Evolutionary conservation across 345 rosid species (phyloP), one percentile per base, ranked within the genome.

Genomic region (Orychophragmus violaceus): DNA sequence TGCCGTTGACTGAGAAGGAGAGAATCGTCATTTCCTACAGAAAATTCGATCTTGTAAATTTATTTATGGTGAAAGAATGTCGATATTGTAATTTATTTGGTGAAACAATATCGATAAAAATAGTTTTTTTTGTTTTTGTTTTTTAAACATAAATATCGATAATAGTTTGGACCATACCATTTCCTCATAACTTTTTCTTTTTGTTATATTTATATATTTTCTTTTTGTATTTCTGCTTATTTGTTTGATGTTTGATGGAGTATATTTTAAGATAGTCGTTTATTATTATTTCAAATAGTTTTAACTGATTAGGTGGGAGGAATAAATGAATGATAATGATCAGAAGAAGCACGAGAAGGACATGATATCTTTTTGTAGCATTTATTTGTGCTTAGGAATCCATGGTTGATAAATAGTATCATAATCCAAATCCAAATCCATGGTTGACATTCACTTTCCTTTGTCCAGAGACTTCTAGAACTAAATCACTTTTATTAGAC

Each of bases 291-390:
- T 37, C 32, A 3, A 25, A 6, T 51, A 67, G n/a, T 46, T 66
- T 65, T 4, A 50, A 51, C 59, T 51, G 41, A 64, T 45, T 74
- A 67, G 68, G 68, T 67, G 64, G 56, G 45, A 27, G 24, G 48
- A 68, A 27, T n/a, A 52, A 74, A 67, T 74, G 73, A 68, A 61
- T 74, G 54, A 4, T 41, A 21, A 53, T 66, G 68, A 59, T 51
- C 57, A 79, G 82, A 82, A 77, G 82, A 79, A 44, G 76, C 78
- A 64, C 79, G 82, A 76, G 74, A 70, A 45, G 56, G 83, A 78
- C 68, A 71, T 75, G 73, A 41, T 35, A 30, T 62, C 6, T 5
- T 4, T 29, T 48, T 21, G 48, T 36, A 29, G 72, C 72, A 66
- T 66, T 72, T 59, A 72, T 30, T 51, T 59, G 60, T 50, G 39